Conservation (phyloP, 176 grass and related monocot genomes). For the Typha latifolia region DNA sequence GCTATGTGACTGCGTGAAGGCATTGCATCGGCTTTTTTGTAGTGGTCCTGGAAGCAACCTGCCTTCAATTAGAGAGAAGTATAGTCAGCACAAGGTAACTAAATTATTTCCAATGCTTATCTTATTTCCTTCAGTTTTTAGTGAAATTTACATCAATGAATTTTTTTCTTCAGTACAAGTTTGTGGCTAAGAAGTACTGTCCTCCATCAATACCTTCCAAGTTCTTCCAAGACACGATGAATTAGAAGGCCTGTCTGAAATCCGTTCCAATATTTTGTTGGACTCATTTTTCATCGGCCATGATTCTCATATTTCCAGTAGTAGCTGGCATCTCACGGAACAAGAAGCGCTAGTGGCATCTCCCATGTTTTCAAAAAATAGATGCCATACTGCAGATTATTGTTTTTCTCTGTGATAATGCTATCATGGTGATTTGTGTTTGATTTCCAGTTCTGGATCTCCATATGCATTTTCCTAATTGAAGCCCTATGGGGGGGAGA, state of each 20-base stretch:
- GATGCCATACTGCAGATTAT: too few relatives aligned
- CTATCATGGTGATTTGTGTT: too few relatives aligned
- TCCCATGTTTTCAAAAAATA: too few relatives aligned
- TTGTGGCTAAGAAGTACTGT: conserved; percentile 73
- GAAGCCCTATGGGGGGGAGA: too few relatives aligned
- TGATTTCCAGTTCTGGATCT: too few relatives aligned
- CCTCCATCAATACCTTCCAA: conserved; percentile 46
- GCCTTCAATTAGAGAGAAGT: conserved; percentile 93
- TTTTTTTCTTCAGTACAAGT: conserved; percentile 60
- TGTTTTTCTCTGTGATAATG: too few relatives aligned
- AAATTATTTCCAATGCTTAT: too few relatives aligned
- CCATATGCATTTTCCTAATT: too few relatives aligned
- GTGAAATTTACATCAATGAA: background rate
- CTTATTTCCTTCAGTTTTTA: background rate
- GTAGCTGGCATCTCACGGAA: background rate
- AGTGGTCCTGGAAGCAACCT: conserved; percentile 73
- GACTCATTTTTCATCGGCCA: background rate
- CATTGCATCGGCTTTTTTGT: conserved; percentile 47
- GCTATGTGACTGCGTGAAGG: conserved; percentile 53
- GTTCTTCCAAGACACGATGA: conserved; percentile 39
- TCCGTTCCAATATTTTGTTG: conserved; percentile 22
- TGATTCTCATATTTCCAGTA: background rate
- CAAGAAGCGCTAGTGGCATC: too few relatives aligned
- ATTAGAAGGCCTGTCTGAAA: conserved; percentile 17
- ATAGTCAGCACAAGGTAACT: conserved; percentile 91